Evolutionary conservation across 73 alveolate genomes (phyloP).

Genomic region (Tetrahymena thermophila): DNA sequence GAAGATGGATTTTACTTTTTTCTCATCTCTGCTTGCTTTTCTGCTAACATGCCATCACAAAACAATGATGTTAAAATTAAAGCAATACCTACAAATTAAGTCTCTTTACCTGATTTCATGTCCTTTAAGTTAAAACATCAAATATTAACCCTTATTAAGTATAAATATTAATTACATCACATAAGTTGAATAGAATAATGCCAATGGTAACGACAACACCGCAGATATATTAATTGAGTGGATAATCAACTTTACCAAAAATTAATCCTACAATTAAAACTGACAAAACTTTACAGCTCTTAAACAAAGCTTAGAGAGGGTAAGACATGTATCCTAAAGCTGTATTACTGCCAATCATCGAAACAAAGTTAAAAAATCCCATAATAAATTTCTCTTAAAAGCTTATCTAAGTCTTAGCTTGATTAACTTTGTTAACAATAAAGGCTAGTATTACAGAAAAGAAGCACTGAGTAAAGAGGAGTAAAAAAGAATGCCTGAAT

Average conservation of each 20-base stretch:
- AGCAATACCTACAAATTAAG: constrained; percentile 16
- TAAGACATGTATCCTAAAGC: constrained; percentile 26
- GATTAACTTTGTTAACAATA: background rate
- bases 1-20: background rate
- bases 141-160: background rate
- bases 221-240: constrained; percentile 4
- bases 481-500: constrained; percentile 2
- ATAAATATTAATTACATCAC: background rate
- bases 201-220: constrained; percentile 29
- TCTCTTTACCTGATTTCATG: background rate
- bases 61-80: constrained; percentile 1
- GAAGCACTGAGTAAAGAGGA: background rate
- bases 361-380: constrained; percentile 20
- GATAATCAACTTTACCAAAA: constrained; percentile 9
- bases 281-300: constrained; percentile 40
- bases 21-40: background rate
- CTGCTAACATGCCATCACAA: constrained; percentile 31
- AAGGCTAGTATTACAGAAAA: background rate
- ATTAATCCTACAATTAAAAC: constrained; percentile 31
- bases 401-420: background rate
- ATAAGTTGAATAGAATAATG: background rate
- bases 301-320: constrained; percentile 36
- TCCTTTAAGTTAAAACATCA: background rate
- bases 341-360: constrained; percentile 14
- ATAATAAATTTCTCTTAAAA: constrained; percentile 1